A percentile compares a stretch with the other conserved stretches of the same genome.
Evolutionary conservation across 208 protist species (phyloP).

Genomic region (Wallacemonas sp.): DNA sequence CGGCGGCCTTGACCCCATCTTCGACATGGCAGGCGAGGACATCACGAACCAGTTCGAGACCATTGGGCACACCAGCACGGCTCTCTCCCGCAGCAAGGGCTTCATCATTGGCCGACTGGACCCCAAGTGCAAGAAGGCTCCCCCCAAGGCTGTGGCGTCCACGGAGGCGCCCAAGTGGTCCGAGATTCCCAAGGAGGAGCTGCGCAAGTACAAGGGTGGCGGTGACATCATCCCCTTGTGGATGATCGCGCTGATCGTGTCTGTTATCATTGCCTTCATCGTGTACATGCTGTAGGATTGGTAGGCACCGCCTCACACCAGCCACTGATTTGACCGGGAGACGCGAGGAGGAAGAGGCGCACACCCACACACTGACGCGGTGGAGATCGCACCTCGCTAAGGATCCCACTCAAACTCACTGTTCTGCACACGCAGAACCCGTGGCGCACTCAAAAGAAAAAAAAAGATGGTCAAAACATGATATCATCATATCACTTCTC

Average conservation of each 20-base stretch:
- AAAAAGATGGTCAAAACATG: background rate
- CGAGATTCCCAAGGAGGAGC: constrained; percentile 42
- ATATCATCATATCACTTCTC: too few species aligned
- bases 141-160: constrained; percentile 3
- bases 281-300: constrained; percentile 22
- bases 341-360: too few species aligned
- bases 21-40: constrained; percentile 71
- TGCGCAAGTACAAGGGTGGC: constrained; percentile 58
- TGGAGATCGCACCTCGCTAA: too few species aligned
- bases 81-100: constrained; percentile 55
- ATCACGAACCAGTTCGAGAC: constrained; percentile 85
- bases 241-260: constrained; percentile 29
- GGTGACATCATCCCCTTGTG: constrained; percentile 49
- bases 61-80: constrained; percentile 74
- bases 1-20: constrained; percentile 85
- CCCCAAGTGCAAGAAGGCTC: constrained; percentile 22
- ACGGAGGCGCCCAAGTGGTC: constrained; percentile 45
- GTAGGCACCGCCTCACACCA: background rate
- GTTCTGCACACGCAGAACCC: too few species aligned
- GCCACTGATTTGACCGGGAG: too few species aligned
- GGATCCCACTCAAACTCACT: too few species aligned
- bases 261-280: constrained; percentile 29
- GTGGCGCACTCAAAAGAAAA: constrained; percentile 5
- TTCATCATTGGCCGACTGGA: constrained; percentile 76
- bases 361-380: too few species aligned